Evolutionary conservation across 352 stramenopile species (phyloP), one percentile per base, ranked within the genome.

Genomic region (Phytophthora melonis): DNA sequence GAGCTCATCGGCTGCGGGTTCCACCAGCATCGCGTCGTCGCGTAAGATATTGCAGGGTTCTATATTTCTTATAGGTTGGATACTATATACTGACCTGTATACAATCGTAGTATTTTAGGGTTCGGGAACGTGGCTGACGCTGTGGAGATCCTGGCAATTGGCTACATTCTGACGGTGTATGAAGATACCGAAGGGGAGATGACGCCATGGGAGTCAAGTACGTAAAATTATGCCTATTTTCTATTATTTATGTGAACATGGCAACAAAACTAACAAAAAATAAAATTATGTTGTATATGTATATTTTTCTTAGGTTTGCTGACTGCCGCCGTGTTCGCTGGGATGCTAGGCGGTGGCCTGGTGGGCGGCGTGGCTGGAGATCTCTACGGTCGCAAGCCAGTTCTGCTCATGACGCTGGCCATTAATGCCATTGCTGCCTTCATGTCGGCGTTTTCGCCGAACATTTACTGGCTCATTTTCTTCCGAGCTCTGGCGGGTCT

Each of bases 71-170:
- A 77, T 79, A 53, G 27, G 25, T 66, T 63, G 23, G 10, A 45
- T 7, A 65, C 50, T 70, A 36, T 56, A 58, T 18, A 3, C 66
- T 64, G n/a, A 74, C 13, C 64, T 70, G 83, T 39, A 70, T 5
- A 50, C n/a, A n/a, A 50, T 23, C 18, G 14, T 78, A 94, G 88
- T 18, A 87, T 94, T 65, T 70, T 95, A 52, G 88, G 88, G 0
- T 83, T 91, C 52, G 93, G 87, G 19, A 98, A 97, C 75, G 91
- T 95, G 2, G 90, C 91, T 0, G 93, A 98, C 70, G 93, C 93
- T 2, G 91, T 97, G 16, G 93, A 98, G 77, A 94, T 98, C 67
- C 81, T 97, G 16, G 89, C 88, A 45, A 96, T 97, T 54, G 92
- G 93, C 11, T 98, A 97, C 70, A 97, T 98, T 49, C 63, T 98